Base-by-base conservation (phyloP, 495 filamentous ascomycete species). In the Tuber umbilicatum region DNA sequence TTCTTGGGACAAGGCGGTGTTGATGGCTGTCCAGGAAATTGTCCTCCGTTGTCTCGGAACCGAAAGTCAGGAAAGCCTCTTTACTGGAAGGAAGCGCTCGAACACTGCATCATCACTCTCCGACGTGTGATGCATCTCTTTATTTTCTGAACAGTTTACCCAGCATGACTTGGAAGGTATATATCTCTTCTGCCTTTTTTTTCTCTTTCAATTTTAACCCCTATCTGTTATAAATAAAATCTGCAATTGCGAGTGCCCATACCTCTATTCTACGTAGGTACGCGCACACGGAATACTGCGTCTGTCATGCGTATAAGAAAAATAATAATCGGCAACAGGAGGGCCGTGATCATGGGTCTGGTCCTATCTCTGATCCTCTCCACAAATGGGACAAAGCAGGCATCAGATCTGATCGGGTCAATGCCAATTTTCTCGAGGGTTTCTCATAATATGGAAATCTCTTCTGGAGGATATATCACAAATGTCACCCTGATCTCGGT, bases 11-110 rank as follows among this genome's bases (percentile, higher is more conserved):
- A 64, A 68, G 72, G 45, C 4, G 50, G 50, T 16, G 12, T 60
- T 60, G 50, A 60, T 10, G 71, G 55, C 43, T 38, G 42, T 45
- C 50, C 64, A 42, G 71, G 37, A 43, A 74, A 21, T 40, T 72
- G 16, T 19, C 42, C 72, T 42, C 19, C 43, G 69, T 69, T 69
- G 21, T 31, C 70, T 73, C 69, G 76, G 74, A 67, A 68, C 69
- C 60, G 70, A 77, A 72, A 70, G 42, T 55, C 35, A 50, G 40
- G 68, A 37, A 73, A 45, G 68, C 27, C 69, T 17, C 27, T 64
- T 64, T 17, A 35, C 27, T 64, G 12, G 55, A 55, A n/a, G 47
- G 47, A 55, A 40, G 39, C 10, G 27, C 55, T 64, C 27, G 55
- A 35, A 64, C 14, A 35, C n/a, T 64, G 27, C 16, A 64, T 5